Base-by-base conservation (phyloP, 768 basidiomycete genomes). In the Leccinum incarnatum region DNA sequence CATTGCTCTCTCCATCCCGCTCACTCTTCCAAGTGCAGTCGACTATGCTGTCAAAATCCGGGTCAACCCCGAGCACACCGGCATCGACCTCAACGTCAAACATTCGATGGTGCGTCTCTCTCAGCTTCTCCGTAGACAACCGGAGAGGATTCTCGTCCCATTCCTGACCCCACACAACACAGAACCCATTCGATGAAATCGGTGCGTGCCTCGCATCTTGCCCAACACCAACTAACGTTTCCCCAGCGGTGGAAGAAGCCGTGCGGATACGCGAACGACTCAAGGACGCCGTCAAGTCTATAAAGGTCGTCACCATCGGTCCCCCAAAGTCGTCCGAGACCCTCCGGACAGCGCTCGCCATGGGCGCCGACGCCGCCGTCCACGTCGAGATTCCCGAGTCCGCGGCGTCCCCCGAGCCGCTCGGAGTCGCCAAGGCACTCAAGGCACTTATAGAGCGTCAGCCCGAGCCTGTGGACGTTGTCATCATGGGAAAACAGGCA, bases 111-210 rank as follows among this genome's bases (percentile, higher is more conserved):
- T 95, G 63, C 65, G 87, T 66, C 45, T 7, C 37, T 12, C 42
- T 36, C 3, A 9, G 21, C 12, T 40, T 40, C 42, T 45, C 42
- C 2, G 42, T 0, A 21, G 42, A 45, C 19, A 21, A 45, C 42
- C 19, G n/a, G 11, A 21, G 19, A 12, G 42, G 19, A 45, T 6
- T 19, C 42, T 45, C 42, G 11, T 19, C 19, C 19, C 5, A 42
- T n/a, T 42, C 40, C 37, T 40, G 10, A 40, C 17, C 17, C 37
- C 17, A 4, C 0, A 45, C 10, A 19, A 19, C 42, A 56, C 67
- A 98, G 95, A 98, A 98, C 75, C 96, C 97, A 0, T 98, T 98
- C 68, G 96, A 98, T 72, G 97, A 99, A 77, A 98, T 98, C 69
- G 96, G 95, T 95, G 56, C n/a, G 61, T 58, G 12, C 14, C 14